Base-by-base conservation (phyloP, 768 basidiomycete genomes). In the Calvatia gigantea region DNA sequence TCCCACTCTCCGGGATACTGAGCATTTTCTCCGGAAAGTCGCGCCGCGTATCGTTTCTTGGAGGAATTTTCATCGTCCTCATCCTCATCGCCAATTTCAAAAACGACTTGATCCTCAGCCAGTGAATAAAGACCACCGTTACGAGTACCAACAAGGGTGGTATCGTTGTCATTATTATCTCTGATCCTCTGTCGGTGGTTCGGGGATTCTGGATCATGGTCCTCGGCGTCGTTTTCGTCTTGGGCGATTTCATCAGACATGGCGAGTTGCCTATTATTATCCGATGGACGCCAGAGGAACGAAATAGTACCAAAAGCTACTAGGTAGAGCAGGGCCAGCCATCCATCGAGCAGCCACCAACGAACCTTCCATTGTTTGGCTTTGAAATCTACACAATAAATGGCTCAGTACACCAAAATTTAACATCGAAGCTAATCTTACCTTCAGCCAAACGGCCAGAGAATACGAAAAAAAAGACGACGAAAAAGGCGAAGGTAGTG, bases 231-330 rank as follows among this genome's bases (percentile, higher is more conserved):
- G 63, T 89, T 87, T 65, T 95, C 93, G 64, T 94, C 89, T 72
- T 95, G 94, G 23, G 97, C 93, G 50, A 98, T 72, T 73, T 99
- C 97, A 60, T 98, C 95, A 23, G 92, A 95, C 89, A 98, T 94
- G 32, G 93, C 86, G 58, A 99, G 84, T 87, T 91, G 85, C 74
- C 89, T 80, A 76, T 95, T 94, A 67, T 90, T 84, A 37, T 78
- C 82, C n/a, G 89, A 87, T 25, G 97, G 97, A 32, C 94, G 83
- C 96, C 97, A 99, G 27, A 98, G 76, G 71, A 84, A 97, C 1
- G 91, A 84, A 59, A 98, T 93, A 8, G 82, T 74, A 58, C 75
- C 72, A 69, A 98, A 98, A 31, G 87, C 84, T 27, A 78, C 73
- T 43, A 97, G 80, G 68, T 96, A 98, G 23, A 98, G 83, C 43